Conservation (phyloP, 495 filamentous ascomycete species). For the Xylona heveae region DNA sequence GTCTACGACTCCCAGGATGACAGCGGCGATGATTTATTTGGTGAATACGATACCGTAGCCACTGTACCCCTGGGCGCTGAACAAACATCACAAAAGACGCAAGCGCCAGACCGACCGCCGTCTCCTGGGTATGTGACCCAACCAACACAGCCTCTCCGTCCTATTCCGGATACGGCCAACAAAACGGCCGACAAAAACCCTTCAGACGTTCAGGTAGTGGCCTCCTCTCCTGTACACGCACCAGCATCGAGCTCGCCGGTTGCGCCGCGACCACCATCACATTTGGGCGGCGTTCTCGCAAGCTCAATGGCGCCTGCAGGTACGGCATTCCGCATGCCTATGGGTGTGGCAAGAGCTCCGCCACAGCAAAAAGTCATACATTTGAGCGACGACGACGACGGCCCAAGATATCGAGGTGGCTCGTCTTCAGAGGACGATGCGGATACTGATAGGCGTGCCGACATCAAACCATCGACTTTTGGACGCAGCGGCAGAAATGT, state of each 20-base stretch:
- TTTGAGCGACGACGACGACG: slow-evolving; percentile 31
- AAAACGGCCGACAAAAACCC: slow-evolving; percentile 9
- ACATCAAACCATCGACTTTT: slow-evolving; percentile 55
- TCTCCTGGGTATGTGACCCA: slow-evolving; percentile 26
- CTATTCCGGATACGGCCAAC: slow-evolving; percentile 11
- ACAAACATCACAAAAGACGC: slow-evolving; percentile 3
- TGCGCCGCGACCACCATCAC: slow-evolving; percentile 14
- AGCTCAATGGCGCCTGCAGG: slow-evolving; percentile 58
- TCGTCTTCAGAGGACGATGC: slow-evolving; percentile 36
- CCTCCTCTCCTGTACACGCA: slow-evolving; percentile 47
- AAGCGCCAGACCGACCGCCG: slow-evolving; percentile 9
- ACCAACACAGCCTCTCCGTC: slow-evolving; percentile 47
- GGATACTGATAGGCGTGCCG: slow-evolving; percentile 23
- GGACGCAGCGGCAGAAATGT: background rate
- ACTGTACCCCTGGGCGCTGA: slow-evolving; percentile 30
- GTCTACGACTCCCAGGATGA: slow-evolving; percentile 24
- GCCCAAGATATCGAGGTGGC: slow-evolving; percentile 29
- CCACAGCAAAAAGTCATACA: slow-evolving; percentile 20
- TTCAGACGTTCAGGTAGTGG: slow-evolving; percentile 57
- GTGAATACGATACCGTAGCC: slow-evolving; percentile 33
- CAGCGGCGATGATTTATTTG: slow-evolving; percentile 31
- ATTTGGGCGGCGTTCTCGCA: slow-evolving; percentile 23
- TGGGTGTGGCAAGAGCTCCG: slow-evolving; percentile 11
- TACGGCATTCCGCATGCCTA: slow-evolving; percentile 43
- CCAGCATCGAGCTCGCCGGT: slow-evolving; percentile 20